Evolutionary conservation across 2,329 filamentous ascomycete genomes (phyloP).

Genomic region (Neurospora sp.): DNA sequence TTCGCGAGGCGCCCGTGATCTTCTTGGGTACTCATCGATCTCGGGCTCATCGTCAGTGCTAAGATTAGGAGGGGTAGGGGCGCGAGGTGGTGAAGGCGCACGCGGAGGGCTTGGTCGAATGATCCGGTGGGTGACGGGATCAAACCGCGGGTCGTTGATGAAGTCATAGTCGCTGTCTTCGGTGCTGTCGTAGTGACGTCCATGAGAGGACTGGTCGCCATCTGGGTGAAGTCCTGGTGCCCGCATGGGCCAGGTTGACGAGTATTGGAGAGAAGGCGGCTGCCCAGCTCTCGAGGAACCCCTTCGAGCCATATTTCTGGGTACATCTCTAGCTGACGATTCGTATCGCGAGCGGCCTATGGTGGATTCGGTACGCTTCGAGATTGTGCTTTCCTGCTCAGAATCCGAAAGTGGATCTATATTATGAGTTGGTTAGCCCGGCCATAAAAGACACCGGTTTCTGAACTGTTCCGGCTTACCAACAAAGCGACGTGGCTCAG

Average conservation of each 20-base stretch:
- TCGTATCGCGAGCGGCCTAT: not conserved
- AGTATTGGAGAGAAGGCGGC: slow-evolving; percentile 5
- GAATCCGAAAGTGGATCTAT: not conserved
- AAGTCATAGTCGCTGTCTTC: slow-evolving; percentile 10
- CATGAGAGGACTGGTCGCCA: not conserved
- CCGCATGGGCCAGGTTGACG: slow-evolving; percentile 15
- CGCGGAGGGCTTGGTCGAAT: not conserved
- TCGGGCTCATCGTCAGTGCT: not conserved
- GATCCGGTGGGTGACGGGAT: not conserved
- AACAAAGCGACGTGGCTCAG: not conserved
- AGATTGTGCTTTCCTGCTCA: not conserved
- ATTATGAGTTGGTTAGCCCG: not conserved
- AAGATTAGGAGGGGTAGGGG: not conserved
- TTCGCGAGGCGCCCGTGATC: not conserved
- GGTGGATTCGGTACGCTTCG: not conserved
- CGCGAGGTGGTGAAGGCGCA: not conserved
- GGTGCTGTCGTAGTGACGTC: slow-evolving; percentile 10
- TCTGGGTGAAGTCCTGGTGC: not conserved
- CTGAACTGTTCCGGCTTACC: not conserved
- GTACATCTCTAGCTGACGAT: not conserved
- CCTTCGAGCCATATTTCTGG: not conserved
- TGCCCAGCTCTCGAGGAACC: not conserved
- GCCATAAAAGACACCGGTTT: not conserved
- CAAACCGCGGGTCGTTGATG: not conserved
- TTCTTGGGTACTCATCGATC: not conserved